These are phyloP conservation scores for Sphaerobolus stellatus DNA, from an alignment of 1,284 basidiomycete genomes.

Conservation along the genomic window DNA sequence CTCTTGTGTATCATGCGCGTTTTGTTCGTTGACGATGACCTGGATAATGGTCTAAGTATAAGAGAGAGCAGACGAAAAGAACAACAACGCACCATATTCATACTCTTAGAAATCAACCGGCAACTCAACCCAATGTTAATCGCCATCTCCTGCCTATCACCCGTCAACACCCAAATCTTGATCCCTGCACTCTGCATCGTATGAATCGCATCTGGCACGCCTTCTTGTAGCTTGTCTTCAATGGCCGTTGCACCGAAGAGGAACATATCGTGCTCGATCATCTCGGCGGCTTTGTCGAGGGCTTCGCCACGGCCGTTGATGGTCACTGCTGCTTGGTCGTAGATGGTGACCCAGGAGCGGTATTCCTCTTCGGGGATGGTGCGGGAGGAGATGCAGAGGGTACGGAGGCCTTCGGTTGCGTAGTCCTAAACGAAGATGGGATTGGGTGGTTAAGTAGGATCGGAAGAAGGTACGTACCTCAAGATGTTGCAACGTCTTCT, in stretches of 20 bases:
- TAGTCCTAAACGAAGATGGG: no score
- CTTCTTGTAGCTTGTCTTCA: conserved; percentile 98
- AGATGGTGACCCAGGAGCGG: conserved; percentile 82
- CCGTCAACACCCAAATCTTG: conserved; percentile 99
- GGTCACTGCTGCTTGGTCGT: conserved; percentile 89
- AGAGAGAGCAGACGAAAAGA: no score
- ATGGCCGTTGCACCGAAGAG: conserved; percentile 96
- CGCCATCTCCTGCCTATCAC: conserved; percentile 97
- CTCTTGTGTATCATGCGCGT: conserved; percentile 77
- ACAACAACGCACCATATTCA: conserved; percentile 95
- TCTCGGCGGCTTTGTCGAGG: conserved; percentile 90
- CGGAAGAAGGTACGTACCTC: no score
- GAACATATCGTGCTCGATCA: conserved; percentile 93
- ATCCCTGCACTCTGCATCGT: conserved; percentile 97
- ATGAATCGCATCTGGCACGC: conserved; percentile 97
- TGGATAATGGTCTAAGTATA: no score
- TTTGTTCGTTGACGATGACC: conserved; percentile 95
- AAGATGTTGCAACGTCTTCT: conserved; percentile 86
- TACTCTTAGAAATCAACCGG: conserved; percentile 94
- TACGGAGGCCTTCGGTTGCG: conserved; percentile 94
- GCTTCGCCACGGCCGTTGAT: conserved; percentile 93
- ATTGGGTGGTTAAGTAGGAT: no score
- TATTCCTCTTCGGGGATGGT: conserved; percentile 93
- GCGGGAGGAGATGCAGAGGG: conserved; percentile 93
- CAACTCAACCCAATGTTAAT: conserved; percentile 99